Conservation (phyloP, 148 eudicot genomes). For the Amaranthus hypochondriacus region DNA sequence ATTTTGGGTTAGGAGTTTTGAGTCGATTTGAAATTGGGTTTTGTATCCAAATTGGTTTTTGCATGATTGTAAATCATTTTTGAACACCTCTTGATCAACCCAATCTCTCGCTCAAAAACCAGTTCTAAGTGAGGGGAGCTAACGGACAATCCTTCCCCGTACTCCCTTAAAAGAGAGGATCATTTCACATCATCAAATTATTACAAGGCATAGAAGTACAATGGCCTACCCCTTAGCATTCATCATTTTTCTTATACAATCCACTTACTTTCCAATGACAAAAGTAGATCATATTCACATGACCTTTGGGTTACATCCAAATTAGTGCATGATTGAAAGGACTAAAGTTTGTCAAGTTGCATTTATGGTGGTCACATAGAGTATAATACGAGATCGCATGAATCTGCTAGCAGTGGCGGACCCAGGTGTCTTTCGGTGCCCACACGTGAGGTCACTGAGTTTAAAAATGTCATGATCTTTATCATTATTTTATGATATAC, state of each 20-base stretch:
- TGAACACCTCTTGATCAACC: too few relatives aligned
- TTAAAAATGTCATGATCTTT: neutral
- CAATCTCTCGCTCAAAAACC: too few relatives aligned
- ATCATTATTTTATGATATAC: neutral
- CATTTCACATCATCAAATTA: neutral
- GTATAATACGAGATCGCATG: neutral
- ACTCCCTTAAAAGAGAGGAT: too few relatives aligned
- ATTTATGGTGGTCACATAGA: neutral
- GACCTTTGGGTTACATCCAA: neutral
- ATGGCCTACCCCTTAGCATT: slow-evolving; percentile 2
- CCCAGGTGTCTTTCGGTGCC: too few relatives aligned
- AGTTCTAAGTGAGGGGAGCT: too few relatives aligned
- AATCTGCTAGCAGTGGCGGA: neutral
- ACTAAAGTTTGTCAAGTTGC: neutral
- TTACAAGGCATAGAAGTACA: too few relatives aligned
- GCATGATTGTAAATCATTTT: too few relatives aligned
- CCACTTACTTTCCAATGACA: neutral
- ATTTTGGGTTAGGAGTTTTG: too few relatives aligned
- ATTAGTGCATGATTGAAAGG: neutral
- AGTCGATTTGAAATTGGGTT: too few relatives aligned
- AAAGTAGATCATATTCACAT: neutral
- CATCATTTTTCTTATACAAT: neutral
- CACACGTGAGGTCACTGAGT: too few relatives aligned
- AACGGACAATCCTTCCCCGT: too few relatives aligned
- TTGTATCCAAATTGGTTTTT: too few relatives aligned